Conservation (phyloP, 306 rosid species). For the Arachis hypogaea region DNA sequence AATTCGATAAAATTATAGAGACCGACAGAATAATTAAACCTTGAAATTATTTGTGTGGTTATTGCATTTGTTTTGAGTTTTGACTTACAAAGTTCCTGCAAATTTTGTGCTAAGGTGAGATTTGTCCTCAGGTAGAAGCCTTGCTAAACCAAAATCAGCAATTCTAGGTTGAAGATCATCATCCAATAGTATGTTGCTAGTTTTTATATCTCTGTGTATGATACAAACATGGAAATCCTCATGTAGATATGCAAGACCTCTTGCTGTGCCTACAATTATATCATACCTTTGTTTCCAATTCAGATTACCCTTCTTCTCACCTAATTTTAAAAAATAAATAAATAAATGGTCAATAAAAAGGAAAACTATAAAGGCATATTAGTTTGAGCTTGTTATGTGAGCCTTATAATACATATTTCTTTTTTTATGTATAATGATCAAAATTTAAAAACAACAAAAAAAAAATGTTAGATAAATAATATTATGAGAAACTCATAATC, state of each 20-base stretch:
- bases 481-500: too few species aligned
- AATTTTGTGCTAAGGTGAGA: constrained; percentile 71
- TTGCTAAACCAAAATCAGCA: constrained; percentile 80
- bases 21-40: too few species aligned
- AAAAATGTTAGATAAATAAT: too few species aligned
- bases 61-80: constrained; percentile 12
- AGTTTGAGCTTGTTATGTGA: too few species aligned
- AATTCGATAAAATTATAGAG: too few species aligned
- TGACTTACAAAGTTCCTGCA: constrained; percentile 75
- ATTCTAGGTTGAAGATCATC: constrained; percentile 64
- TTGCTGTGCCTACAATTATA: constrained; percentile 67
- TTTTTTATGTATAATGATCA: too few species aligned
- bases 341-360: not conserved
- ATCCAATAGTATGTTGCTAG: constrained; percentile 68
- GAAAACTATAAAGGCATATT: not conserved
- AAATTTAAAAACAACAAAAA: too few species aligned
- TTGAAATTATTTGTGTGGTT: too few species aligned
- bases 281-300: constrained; percentile 65
- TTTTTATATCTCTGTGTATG: constrained; percentile 80
- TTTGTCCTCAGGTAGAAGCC: constrained; percentile 63
- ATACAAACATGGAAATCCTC: constrained; percentile 75
- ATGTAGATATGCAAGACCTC: constrained; percentile 68
- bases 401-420: too few species aligned
- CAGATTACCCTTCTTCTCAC: constrained; percentile 54
- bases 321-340: constrained; percentile 25